Evolutionary conservation across 164 flowering plant species (phyloP), one percentile per base, ranked within the genome.

Genomic region (Umbellularia californica): DNA sequence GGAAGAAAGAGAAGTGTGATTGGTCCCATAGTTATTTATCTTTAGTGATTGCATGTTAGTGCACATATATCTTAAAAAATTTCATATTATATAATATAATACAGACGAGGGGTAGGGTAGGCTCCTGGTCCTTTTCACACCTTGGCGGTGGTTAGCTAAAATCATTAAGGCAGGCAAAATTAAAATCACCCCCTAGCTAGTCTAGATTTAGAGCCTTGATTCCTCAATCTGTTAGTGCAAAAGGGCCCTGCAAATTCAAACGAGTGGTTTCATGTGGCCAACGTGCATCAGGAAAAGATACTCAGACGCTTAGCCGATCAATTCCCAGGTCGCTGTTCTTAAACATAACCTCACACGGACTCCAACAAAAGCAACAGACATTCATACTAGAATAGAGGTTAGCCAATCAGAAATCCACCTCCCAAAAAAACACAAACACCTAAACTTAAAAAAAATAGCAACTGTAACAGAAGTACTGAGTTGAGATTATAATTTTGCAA

Each of bases 41-140:
- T 67, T 28, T 28, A 30, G 69, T 69, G 55, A 67, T 67, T 67
- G 70, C 47, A 28, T 4, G 70, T 41, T 47, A 20, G 10, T 69
- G 71, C 19, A 3, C 35, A 14, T 15, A 69, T 30, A 69, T 47
- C 28, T 68, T 65, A 25, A 20, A 65, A 69, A 41, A 35, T 0
- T n/a, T 15, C 25, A 35, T 35, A 23, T 19, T 47, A 50, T 47
- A 69, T 41, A 41, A n/a, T n/a, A 41, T 1, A 30, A 3, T 19
- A 58, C 12, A 70, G 22, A 70, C 9, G 20, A 65, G 63, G 58
- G 65, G 55, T 28, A 58, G 30, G 73, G 73, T 71, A 33, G 73
- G 73, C 73, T 58, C 47, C 65, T 58, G 65, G 73, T 71, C 73
- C 65, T 58, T 71, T 55, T 71, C 73, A 71, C 50, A 41, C 50